Evolutionary conservation across 306 rosid species (phyloP).

Genomic region (Gleditsia sinensis): DNA sequence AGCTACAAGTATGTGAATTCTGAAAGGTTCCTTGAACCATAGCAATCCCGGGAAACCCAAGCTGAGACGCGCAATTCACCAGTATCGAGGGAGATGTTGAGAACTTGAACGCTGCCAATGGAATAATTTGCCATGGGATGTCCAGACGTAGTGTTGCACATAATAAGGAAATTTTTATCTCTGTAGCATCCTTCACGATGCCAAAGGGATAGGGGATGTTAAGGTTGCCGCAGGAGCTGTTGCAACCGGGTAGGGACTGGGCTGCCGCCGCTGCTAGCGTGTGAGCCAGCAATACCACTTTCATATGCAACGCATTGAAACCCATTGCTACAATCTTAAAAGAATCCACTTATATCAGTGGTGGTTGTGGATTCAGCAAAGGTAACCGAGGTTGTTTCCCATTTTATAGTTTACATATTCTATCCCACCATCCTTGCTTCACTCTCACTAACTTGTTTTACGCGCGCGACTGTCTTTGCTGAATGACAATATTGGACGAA

Average conservation of each 20-base stretch:
- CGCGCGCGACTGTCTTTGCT: too few relatives aligned
- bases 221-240: background rate
- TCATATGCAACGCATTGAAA: background rate
- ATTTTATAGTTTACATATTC: too few relatives aligned
- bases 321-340: background rate
- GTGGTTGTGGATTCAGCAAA: too few relatives aligned
- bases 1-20: background rate
- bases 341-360: too few relatives aligned
- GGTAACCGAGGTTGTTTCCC: too few relatives aligned
- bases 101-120: background rate
- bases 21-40: background rate
- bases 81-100: background rate
- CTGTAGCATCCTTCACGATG: background rate
- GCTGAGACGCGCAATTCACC: background rate
- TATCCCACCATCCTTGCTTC: too few relatives aligned
- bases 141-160: background rate
- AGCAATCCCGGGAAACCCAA: background rate
- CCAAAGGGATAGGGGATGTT: constrained; percentile 27
- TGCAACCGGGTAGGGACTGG: background rate
- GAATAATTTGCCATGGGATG: background rate
- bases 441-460: too few relatives aligned
- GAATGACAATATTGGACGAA: too few relatives aligned
- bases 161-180: background rate
- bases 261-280: background rate
- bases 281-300: background rate